phyloP scores from a whole-genome alignment of 371 early-diverging fungal genomes.

The Rhizopus stolonifer region DNA sequence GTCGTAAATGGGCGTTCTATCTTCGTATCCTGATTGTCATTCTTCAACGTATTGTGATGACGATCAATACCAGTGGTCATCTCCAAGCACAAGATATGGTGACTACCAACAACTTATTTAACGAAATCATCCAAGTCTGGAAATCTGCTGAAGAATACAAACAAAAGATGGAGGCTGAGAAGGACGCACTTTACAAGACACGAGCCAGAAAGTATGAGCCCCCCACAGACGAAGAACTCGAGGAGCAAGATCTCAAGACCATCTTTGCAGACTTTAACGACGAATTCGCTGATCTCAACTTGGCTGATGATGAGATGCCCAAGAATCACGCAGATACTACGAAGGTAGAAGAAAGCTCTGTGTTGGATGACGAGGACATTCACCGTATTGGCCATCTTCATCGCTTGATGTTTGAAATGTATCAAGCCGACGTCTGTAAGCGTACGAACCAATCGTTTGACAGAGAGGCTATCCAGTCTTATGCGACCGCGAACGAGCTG shows the following conservation, averaged over 20 bases:
- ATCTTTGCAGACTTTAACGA: conserved; percentile 79
- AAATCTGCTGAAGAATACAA: conserved; percentile 70
- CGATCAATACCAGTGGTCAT: conserved; percentile 56
- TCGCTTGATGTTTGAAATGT: conserved; percentile 31
- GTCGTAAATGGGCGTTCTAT: conserved; percentile 64
- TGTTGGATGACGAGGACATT: conserved; percentile 56
- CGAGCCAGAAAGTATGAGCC: conserved; percentile 66
- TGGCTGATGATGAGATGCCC: conserved; percentile 30
- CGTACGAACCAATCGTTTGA: conserved; percentile 23
- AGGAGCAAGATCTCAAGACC: conserved; percentile 68
- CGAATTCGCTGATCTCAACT: conserved; percentile 47
- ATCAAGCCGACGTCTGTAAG: conserved; percentile 16
- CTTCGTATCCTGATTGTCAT: conserved; percentile 61
- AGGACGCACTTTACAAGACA: conserved; percentile 74
- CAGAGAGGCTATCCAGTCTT: conserved; percentile 34
- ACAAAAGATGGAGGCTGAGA: conserved; percentile 65
- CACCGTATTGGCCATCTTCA: conserved; percentile 53
- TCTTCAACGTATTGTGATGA: conserved; percentile 54
- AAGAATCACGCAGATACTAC: conserved; percentile 4
- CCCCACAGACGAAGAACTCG: conserved; percentile 70
- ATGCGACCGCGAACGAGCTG: conserved; percentile 37
- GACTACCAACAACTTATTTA: conserved; percentile 55
- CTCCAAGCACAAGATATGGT: conserved; percentile 51
- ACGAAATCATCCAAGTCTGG: conserved; percentile 73
- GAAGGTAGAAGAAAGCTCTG: conserved; percentile 55